Percentiles rank a stretch among this genome's conserved stretches.
These are phyloP conservation scores for Leccinum brunneo-olivaceum DNA, from an alignment of 1,284 basidiomycete species.

Conservation along the genomic window DNA sequence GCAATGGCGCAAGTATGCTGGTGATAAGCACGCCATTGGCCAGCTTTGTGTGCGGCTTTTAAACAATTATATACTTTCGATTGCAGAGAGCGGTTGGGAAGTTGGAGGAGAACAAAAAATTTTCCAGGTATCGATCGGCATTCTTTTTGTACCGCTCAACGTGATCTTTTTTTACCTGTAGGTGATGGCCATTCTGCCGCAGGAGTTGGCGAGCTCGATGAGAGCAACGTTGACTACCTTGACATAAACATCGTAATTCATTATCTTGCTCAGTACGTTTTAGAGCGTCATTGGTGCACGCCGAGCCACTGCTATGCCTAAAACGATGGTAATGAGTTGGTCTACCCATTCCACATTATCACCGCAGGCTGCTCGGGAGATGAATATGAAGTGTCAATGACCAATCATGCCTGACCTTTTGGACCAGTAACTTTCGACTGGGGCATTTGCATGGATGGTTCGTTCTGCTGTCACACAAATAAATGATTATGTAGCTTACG, in stretches of 20 bases:
- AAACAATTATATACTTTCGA: conserved; percentile 55
- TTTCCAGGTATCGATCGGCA: conserved; percentile 44
- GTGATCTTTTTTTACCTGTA: conserved; percentile 21
- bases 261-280: background rate
- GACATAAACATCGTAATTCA: conserved; percentile 9
- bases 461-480: conserved; percentile 61
- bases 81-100: conserved; percentile 80
- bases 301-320: conserved; percentile 12
- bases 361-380: conserved; percentile 38
- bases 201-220: conserved; percentile 31
- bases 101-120: conserved; percentile 75
- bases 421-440: conserved; percentile 4
- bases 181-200: conserved; percentile 41
- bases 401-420: conserved; percentile 27
- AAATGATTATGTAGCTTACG: conserved; percentile 7
- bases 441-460: conserved; percentile 37
- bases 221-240: conserved; percentile 11
- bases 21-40: conserved; percentile 54
- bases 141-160: conserved; percentile 1
- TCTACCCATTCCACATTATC: conserved; percentile 30
- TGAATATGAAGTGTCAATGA: conserved; percentile 43
- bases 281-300: conserved; percentile 4
- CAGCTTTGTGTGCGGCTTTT: conserved; percentile 55
- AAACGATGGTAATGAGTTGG: conserved; percentile 28
- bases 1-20: conserved; percentile 70